Percentiles rank a stretch among this genome's conserved stretches.
These are phyloP conservation scores for Penicillium griseofulvum DNA, from an alignment of 2,329 filamentous ascomycete genomes.

Conservation along the genomic window DNA sequence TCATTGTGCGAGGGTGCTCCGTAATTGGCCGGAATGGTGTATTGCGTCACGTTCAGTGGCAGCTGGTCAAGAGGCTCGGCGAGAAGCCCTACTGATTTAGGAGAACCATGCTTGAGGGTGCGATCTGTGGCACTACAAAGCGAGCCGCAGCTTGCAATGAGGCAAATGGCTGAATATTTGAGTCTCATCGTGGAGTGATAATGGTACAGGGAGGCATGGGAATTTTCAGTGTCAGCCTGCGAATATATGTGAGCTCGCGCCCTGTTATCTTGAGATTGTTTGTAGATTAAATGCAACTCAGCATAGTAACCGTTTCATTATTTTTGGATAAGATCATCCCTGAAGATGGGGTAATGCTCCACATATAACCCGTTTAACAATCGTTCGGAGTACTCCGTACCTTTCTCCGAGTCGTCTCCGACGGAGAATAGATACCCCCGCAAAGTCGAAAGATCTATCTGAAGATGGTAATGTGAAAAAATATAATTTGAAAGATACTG, in stretches of 20 bases:
- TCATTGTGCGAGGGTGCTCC: slow-evolving; percentile 13
- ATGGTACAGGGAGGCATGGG: background rate
- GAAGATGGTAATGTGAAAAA: background rate
- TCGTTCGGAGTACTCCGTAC: background rate
- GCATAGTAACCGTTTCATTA: background rate
- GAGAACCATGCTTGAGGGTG: slow-evolving; percentile 5
- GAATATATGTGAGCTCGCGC: background rate
- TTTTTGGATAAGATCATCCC: background rate
- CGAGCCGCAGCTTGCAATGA: background rate
- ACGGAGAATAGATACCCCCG: background rate
- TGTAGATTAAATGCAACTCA: background rate
- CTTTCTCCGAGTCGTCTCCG: background rate
- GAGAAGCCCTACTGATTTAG: slow-evolving; percentile 9
- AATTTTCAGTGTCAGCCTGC: too few relatives aligned
- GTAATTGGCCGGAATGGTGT: slow-evolving; percentile 2
- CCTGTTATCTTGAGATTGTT: background rate
- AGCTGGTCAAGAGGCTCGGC: slow-evolving; percentile 6
- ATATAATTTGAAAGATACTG: background rate
- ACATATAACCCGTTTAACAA: background rate
- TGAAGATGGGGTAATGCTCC: background rate
- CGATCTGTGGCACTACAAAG: background rate
- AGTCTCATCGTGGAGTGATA: background rate
- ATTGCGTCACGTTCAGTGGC: slow-evolving; percentile 8
- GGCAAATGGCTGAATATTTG: background rate
- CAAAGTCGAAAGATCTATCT: background rate